Base-by-base conservation (phyloP, 2,329 filamentous ascomycete species). In the Talaromyces atroroseus region DNA sequence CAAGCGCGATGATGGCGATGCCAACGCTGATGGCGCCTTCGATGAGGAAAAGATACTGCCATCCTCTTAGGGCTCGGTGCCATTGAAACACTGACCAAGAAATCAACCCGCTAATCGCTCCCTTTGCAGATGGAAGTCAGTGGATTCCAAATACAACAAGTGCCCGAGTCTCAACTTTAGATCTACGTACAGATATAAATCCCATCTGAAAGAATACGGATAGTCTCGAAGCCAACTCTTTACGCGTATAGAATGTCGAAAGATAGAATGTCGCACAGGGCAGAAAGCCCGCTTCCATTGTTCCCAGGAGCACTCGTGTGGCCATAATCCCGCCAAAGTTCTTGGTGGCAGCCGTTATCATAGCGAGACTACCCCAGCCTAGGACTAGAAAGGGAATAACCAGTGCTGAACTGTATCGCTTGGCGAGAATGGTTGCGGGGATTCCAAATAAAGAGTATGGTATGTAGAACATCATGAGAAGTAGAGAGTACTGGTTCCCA, bases 291-390 rank as follows among this genome's bases (percentile, higher is more conserved):
- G 82, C 81, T 72, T 87, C 83, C 56, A 83, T 83, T 0, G 86
- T 68, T 2, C 90, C 89, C 0, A 94, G 79, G 70, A 94, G 90
- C 76, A 94, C 92, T 29, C 88, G 81, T 2, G 86, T 88, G 0
- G 83, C 78, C n/a, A 94, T 76, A 2, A 95, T 76, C 0, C 89
- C 88, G 16, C 76, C 74, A 68, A 90, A 94, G 66, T 82, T 91
- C 10, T n/a, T 53, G n/a, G 49, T 38, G 3, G 55, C 49, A 5
- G 49, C 49, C 6, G 50, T 34, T 8, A 46, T 46, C 48, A 52
- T 48, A 11, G 55, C 40, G 20, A 54, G 40, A 26, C 44, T 48
- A 20, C 52, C 52, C 52, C 52, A 49, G n/a, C 52, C 26, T 11
- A 45, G n/a, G 5, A 57, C 36, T 10, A 51, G 5, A 5, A 57